Base-by-base conservation (phyloP, 345 rosid genomes). In the Physaria fendleri region DNA sequence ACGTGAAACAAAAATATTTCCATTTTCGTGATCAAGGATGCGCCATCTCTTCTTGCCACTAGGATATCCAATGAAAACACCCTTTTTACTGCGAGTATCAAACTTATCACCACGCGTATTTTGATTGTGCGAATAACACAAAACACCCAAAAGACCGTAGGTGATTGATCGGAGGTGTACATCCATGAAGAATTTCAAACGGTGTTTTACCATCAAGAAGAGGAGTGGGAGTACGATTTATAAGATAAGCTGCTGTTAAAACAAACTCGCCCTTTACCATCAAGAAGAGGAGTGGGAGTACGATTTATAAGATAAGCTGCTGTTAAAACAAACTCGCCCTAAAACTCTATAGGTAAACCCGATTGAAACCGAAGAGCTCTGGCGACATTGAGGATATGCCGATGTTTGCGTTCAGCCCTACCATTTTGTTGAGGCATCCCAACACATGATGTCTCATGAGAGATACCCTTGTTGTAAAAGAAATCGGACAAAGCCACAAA, bases 161-260 rank as follows among this genome's bases (percentile, higher is more conserved):
- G 6, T 37, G 41, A 13, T 13, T 13, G 1, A 37, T 0, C 0
- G 41, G 41, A 3, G 41, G 41, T 1, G 16, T 7, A 0, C 41
- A 1, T 0, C 6, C 2, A 5, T 13, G 14, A 0, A 37, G 1
- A 0, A 37, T 0, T 1, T 37, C 17, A 2, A 13, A 37, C 0
- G 41, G 41, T 2, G 17, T 37, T 13, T 37, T 37, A 0, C 41
- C 41, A 0, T 5, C 2, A 0, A 37, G 17, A n/a, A n/a, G n/a
- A n/a, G n/a, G n/a, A n/a, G n/a, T n/a, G n/a, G n/a, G n/a, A n/a
- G n/a, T n/a, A n/a, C 0, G 3, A 37, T 5, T 4, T 4, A 6
- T 12, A 1, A 14, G 14, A 12, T n/a, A n/a, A n/a, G n/a, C 5
- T 34, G 39, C 7, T 12, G 39, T 1, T 10, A n/a, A n/a, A n/a